Evolutionary conservation across 331 rosid species (phyloP), one percentile per base, ranked within the genome.

Genomic region (Pyrus hybrid): DNA sequence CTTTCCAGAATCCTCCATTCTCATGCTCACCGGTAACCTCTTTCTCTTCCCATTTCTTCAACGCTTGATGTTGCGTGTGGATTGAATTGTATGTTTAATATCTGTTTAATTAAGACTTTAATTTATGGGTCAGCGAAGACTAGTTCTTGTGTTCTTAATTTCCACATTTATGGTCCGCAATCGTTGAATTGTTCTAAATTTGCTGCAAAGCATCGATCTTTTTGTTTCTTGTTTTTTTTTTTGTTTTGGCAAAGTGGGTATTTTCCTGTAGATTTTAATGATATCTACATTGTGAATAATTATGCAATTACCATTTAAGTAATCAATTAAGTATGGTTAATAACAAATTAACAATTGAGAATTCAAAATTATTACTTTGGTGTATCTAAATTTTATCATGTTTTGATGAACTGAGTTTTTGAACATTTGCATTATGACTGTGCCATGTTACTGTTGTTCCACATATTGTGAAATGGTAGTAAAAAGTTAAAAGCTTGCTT

Each of bases 11-110:
- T 51, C 82, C 60, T 77, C 89, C 32, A 63, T 85, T 74, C 63
- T 85, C 9, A 67, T 85, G 86, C 89, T 85, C 67, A 82, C 89
- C 10, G 89, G 89, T 85, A 80, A 22, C 6, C 17, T 30, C 29
- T 29, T 11, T 9, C 5, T 25, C 21, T 58, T 32, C 32, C 21
- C 16, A 29, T 57, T 70, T 32, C 5, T 14, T 8, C 11, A 23
- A 32, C 8, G 17, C 35, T 56, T 37, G 4, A 67, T 23, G 32
- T 61, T 60, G 2, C 63, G 53, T 71, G 21, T 32, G 23, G 5
- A 2, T 33, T 22, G 66, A 33, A 32, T 41, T 57, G 0, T 11
- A 8, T 33, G 75, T 37, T 16, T 17, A 17, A 41, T 8, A 16
- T 63, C 43, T 17, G 41, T 9, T 29, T 5, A 1, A 16, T 0